These are phyloP conservation scores for Copromyces sp. DNA, from an alignment of 495 filamentous ascomycete genomes.

Conservation along the genomic window DNA sequence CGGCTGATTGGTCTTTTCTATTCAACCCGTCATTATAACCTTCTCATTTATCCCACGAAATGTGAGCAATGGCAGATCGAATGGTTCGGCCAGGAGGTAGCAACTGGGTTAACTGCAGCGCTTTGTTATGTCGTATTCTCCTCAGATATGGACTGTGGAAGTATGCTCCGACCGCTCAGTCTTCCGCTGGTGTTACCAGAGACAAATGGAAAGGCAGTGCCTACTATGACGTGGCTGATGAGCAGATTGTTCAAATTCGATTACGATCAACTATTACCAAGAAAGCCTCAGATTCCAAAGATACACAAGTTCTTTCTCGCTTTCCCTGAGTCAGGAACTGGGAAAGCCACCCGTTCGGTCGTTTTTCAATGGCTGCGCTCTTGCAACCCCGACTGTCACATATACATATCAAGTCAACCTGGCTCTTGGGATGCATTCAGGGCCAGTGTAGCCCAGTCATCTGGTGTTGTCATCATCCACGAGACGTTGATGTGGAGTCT, in stretches of 20 bases:
- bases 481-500: slow-evolving; percentile 20
- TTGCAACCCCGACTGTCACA: slow-evolving; percentile 17
- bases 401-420: slow-evolving; percentile 11
- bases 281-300: not conserved
- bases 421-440: slow-evolving; percentile 23
- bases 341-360: slow-evolving; percentile 1
- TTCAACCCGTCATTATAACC: slow-evolving; percentile 21
- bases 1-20: slow-evolving; percentile 23
- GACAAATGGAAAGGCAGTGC: not conserved
- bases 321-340: slow-evolving; percentile 10
- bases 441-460: not conserved
- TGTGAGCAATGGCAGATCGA: slow-evolving; percentile 29
- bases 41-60: slow-evolving; percentile 31
- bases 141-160: slow-evolving; percentile 9
- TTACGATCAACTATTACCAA: slow-evolving; percentile 18
- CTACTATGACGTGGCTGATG: slow-evolving; percentile 6
- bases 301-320: slow-evolving; percentile 21
- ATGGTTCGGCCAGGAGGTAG: slow-evolving; percentile 8
- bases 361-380: slow-evolving; percentile 21
- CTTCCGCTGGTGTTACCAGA: not conserved
- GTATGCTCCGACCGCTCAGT: slow-evolving; percentile 13
- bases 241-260: slow-evolving; percentile 16
- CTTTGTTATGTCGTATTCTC: slow-evolving; percentile 29
- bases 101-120: slow-evolving; percentile 10
- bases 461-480: slow-evolving; percentile 28